Percentiles rank a stretch among this genome's conserved stretches.
Evolutionary conservation across 176 grass and related monocot genomes (phyloP).

Genomic region (Musa troglodytarum): DNA sequence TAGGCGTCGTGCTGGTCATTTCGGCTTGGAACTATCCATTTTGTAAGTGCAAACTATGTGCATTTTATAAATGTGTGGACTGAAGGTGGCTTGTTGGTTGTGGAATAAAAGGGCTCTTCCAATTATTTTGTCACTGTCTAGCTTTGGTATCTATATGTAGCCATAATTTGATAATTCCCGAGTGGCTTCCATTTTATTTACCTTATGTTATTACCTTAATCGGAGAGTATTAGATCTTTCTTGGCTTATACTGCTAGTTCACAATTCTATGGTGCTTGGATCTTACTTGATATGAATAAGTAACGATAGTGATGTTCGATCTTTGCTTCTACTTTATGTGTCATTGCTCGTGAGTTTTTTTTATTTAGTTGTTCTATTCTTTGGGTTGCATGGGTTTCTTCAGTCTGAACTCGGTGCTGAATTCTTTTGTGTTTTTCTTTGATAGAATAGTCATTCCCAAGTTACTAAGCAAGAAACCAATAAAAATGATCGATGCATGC

Average conservation of each 20-base stretch:
- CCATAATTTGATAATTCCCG: no score
- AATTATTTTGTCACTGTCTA: not conserved
- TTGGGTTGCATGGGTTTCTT: no score
- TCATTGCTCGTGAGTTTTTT: not conserved
- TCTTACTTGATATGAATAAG: not conserved
- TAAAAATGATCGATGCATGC: not conserved
- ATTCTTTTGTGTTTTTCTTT: no score
- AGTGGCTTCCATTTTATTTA: no score
- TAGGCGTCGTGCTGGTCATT: slow-evolving; percentile 74
- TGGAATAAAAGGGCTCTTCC: not conserved
- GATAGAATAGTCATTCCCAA: no score
- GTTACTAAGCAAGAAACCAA: no score
- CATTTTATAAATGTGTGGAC: not conserved
- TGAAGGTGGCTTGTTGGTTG: not conserved
- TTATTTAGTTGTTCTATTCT: not conserved
- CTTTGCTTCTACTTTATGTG: no score
- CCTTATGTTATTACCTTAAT: not conserved
- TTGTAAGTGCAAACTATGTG: slow-evolving; percentile 38
- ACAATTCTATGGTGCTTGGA: not conserved
- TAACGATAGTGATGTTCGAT: no score
- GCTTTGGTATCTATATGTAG: no score
- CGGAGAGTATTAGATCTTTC: not conserved
- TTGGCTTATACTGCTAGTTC: not conserved
- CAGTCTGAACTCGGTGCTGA: no score
- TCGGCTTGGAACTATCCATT: slow-evolving; percentile 98